Conservation (phyloP, 345 rosid genomes). For the Populus deltoides region DNA sequence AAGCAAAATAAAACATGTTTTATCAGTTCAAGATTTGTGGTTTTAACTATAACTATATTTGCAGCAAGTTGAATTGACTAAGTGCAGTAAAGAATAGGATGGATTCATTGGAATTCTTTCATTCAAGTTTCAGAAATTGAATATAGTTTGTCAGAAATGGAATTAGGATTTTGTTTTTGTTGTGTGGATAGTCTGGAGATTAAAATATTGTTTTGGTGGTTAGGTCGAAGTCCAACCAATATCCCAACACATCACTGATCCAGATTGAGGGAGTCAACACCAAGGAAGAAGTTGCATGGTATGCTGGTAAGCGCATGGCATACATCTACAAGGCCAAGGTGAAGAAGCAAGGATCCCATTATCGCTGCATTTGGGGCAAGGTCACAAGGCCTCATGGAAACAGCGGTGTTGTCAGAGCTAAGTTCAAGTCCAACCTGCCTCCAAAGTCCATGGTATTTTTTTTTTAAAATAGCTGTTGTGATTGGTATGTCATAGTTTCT, state of each 20-base stretch:
- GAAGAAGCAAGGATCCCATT: slow-evolving; percentile 75
- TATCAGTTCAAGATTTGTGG: not conserved
- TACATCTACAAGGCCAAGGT: slow-evolving; percentile 92
- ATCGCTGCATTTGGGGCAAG: slow-evolving; percentile 96
- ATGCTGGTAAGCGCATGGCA: slow-evolving; percentile 82
- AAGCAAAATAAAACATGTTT: not conserved
- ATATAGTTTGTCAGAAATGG: not conserved
- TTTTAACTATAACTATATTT: not conserved
- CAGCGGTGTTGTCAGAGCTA: slow-evolving; percentile 86
- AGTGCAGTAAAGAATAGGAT: not conserved
- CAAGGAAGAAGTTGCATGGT: slow-evolving; percentile 79
- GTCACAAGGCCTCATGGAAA: slow-evolving; percentile 87
- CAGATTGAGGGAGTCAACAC: slow-evolving; percentile 94
- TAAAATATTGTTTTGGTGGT: not conserved
- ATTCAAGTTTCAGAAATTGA: not conserved
- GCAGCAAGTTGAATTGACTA: not conserved
- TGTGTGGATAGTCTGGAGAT: not conserved
- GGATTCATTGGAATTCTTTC: not conserved
- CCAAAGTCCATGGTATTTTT: slow-evolving; percentile 76
- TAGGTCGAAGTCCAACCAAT: slow-evolving; percentile 90
- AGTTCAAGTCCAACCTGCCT: slow-evolving; percentile 85
- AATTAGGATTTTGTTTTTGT: not conserved
- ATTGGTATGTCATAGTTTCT: not conserved
- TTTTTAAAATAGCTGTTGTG: not conserved
- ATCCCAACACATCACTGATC: slow-evolving; percentile 69